These are phyloP conservation scores for Jasminum sambac DNA, from an alignment of 257 asterid genomes.

Conservation along the genomic window DNA sequence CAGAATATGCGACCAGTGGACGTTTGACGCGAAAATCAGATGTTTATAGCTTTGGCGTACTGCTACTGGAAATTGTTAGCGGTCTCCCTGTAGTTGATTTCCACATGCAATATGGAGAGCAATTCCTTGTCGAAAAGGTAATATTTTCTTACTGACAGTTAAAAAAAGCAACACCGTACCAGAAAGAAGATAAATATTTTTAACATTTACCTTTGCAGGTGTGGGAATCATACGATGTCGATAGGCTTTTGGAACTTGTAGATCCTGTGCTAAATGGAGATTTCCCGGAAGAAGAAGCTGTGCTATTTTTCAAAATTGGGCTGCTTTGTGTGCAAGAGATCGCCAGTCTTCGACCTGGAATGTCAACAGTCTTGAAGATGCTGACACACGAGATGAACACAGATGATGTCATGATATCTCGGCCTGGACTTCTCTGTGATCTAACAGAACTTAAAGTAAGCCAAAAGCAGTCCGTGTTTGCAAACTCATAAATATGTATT, in stretches of 20 bases:
- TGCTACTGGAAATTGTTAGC: conserved; percentile 61
- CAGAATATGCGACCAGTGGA: conserved; percentile 78
- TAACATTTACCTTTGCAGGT: conserved; percentile 45
- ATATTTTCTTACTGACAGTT: not conserved
- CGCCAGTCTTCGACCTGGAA: conserved; percentile 60
- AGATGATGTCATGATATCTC: conserved; percentile 35
- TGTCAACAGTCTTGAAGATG: conserved; percentile 65
- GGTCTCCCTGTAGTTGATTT: conserved; percentile 59
- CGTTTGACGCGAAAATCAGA: conserved; percentile 78
- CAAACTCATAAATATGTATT: too few relatives aligned
- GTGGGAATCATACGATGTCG: conserved; percentile 59
- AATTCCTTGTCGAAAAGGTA: conserved; percentile 74
- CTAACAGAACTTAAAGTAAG: conserved; percentile 58
- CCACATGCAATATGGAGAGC: conserved; percentile 61
- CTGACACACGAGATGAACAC: conserved; percentile 45
- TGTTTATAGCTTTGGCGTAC: conserved; percentile 81
- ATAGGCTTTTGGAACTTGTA: conserved; percentile 39
- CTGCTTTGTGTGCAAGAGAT: conserved; percentile 74
- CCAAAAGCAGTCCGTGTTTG: conserved; percentile 35
- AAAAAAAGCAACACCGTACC: not conserved
- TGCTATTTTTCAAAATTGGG: conserved; percentile 56
- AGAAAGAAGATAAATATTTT: too few relatives aligned
- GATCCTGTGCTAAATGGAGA: conserved; percentile 56
- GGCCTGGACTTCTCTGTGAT: conserved; percentile 67
- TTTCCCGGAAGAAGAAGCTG: conserved; percentile 47